Evolutionary conservation across 768 basidiomycete genomes (phyloP).

Genomic region (Hortiboletus flavorubellus): DNA sequence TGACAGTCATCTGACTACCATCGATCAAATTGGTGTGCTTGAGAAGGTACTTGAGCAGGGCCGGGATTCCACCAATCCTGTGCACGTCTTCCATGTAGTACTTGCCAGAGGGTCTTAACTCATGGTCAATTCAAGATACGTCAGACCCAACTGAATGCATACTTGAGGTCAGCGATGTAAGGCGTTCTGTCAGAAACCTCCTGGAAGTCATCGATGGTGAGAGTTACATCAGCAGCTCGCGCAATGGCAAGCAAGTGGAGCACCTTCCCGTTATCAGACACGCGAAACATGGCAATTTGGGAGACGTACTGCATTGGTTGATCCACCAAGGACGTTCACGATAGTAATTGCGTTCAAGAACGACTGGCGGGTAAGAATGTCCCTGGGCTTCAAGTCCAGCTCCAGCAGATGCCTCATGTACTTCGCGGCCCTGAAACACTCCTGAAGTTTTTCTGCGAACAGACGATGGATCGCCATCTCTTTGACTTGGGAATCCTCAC

Average conservation of each 20-base stretch:
- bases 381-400: conserved; percentile 78
- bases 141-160: conserved; percentile 22
- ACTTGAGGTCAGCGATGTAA: conserved; percentile 81
- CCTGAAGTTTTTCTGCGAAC: conserved; percentile 68
- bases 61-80: conserved; percentile 80
- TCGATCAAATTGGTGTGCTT: conserved; percentile 77
- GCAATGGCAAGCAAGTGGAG: conserved; percentile 85
- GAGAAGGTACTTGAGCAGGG: conserved; percentile 78
- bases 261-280: conserved; percentile 44
- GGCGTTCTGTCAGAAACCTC: conserved; percentile 74
- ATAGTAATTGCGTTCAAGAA: conserved; percentile 85
- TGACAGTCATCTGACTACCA: conserved; percentile 82
- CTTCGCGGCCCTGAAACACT: conserved; percentile 74
- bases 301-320: conserved; percentile 73
- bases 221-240: conserved; percentile 67
- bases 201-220: conserved; percentile 88
- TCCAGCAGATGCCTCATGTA: conserved; percentile 74
- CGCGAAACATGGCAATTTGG: neutral
- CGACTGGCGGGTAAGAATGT: conserved; percentile 63
- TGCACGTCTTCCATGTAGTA: conserved; percentile 93
- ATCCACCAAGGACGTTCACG: conserved; percentile 78
- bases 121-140: conserved; percentile 2
- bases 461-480: neutral
- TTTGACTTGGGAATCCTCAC: neutral
- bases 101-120: conserved; percentile 68